Evolutionary conservation across 257 asterid genomes (phyloP).

Genomic region (Avicennia marina): DNA sequence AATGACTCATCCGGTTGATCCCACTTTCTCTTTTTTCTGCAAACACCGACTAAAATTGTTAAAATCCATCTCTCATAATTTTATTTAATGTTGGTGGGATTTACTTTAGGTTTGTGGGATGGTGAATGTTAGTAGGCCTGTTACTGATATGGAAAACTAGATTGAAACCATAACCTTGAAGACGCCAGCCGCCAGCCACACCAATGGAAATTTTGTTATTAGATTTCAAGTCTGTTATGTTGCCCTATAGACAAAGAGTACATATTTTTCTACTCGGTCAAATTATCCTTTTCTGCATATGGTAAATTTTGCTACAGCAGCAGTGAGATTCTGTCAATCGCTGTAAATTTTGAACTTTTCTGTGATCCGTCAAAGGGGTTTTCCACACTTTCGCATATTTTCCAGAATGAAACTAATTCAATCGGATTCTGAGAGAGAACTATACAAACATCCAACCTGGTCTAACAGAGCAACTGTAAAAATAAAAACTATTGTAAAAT

Average conservation of each 20-base stretch:
- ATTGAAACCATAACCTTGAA: not conserved
- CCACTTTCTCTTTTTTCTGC: constrained; percentile 92
- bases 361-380: not conserved
- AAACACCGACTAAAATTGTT: constrained; percentile 16
- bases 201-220: not conserved
- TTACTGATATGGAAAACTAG: not conserved
- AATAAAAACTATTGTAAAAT: not conserved
- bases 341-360: not conserved
- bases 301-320: not conserved
- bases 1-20: constrained; percentile 88
- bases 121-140: not conserved
- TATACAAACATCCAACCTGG: not conserved
- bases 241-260: not conserved
- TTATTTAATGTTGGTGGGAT: not conserved
- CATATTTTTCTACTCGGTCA: not conserved
- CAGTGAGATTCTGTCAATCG: constrained; percentile 1
- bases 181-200: not conserved
- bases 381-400: not conserved
- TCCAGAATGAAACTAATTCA: constrained; percentile 2
- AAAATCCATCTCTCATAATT: not conserved
- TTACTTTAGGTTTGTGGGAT: too few species aligned
- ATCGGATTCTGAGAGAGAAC: not conserved
- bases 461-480: not conserved
- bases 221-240: not conserved
- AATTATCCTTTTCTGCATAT: not conserved